Evolutionary conservation across 306 rosid genomes (phyloP), one percentile per base, ranked within the genome.

Genomic region (Spatholobus suberectus): DNA sequence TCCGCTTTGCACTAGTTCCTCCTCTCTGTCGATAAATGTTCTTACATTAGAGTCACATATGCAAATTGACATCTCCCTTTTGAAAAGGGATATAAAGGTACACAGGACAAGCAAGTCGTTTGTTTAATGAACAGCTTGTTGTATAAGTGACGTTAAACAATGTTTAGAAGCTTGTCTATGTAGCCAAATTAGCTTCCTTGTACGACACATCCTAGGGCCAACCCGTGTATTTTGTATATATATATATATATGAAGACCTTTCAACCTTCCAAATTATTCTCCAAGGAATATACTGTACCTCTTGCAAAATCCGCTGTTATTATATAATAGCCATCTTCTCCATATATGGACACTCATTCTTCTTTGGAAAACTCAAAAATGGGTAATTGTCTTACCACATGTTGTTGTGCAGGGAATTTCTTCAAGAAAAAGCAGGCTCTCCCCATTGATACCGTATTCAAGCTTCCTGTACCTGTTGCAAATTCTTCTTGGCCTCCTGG

Each of bases 401-500:
- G 70, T 77, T 8, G 70, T 72, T 26, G 73, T 11, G 73, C 41
- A 41, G 76, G 21, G 73, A 47, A 6, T 61, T 13, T 79, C 76
- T 85, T 70, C 81, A 85, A 87, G 81, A 81, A 65, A 77, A 37
- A 68, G 21, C 47, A 66, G 8, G 5, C 70, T 74, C 81, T 81
- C 24, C 91, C 93, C n/a, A 86, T 91, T 34, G 85, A 89, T 24
- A 81, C 88, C 55, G 55, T 69, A 6, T 91, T 90, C 88, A 77
- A 88, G 84, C 87, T 93, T 88, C 70, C 70, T 14, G 68, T 27
- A 12, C 92, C 96, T 12, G 87, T 90, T 78, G 76, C 89, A 27
- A 29, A 69, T 0, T 90, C 92, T n/a, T 46, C 70, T 57, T 86
- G 83, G 88, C 86, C 90, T 1, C 59, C 81, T 57, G 87, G 92